Base-by-base conservation (phyloP, 2,329 filamentous ascomycete species). In the Parastagonospora avenae region DNA sequence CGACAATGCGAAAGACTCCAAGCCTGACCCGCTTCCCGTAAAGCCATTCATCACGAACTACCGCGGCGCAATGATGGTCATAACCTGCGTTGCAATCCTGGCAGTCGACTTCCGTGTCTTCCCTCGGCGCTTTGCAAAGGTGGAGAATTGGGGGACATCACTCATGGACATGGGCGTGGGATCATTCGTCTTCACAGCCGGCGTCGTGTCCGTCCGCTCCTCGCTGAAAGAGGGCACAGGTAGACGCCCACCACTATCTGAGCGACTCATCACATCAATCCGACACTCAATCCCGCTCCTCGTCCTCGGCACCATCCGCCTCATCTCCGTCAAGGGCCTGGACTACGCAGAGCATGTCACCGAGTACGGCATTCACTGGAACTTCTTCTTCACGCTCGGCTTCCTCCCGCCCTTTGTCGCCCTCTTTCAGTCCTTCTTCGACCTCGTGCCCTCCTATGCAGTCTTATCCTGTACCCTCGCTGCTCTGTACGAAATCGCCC, bases 71-170 rank as follows among this genome's bases (percentile, higher is more conserved):
- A 96, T 99, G 92, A 86, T 99, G 81, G 82, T 96, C 43, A 82
- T 90, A 59, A 99, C 94, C 7, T 95, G 91, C 67, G 77, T 94
- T 39, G 90, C 91, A 45, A 97, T 99, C 62, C 82, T 99, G n/a
- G 94, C 94, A 12, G 94, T 99, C 44, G 94, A 99, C 75, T 99
- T 99, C 71, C 86, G 82, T 14, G 81, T 97, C 52, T 99, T 99
- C 66, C 94, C 94, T 2, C 85, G 94, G 27, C 88, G 94, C 29
- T 97, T 97, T 71, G 94, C 92, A 50, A 99, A 99, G 78, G 94
- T 96, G 2, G 94, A 99, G 76, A 97, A 91, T n/a, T 99, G 94
- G 91, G 94, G 94, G 47, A 97, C 93, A 1, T 97, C 93, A n/a
- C 78, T 99, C 55, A 99, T 99, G 94, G 94, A 99, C 71, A 81